Base-by-base conservation (phyloP, 345 rosid species). In the Lepidium africanum region DNA sequence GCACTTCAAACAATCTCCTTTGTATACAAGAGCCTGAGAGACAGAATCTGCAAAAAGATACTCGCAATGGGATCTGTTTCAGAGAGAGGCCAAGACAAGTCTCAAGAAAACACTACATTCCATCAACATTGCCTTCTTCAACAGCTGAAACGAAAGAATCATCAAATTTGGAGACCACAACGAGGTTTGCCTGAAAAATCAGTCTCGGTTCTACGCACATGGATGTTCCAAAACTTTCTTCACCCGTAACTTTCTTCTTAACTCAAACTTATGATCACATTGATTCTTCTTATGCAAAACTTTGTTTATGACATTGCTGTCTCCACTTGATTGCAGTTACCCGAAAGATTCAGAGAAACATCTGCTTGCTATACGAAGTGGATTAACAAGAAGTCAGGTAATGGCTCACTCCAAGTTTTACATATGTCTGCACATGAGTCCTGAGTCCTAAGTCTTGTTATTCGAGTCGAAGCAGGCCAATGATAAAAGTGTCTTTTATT, bases 141-240 rank as follows among this genome's bases (percentile, higher is more conserved):
- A 76, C 95, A 87, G 81, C 86, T 86, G 58, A 88, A 83, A 80
- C 83, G 75, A 55, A 91, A 79, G 76, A 90, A 87, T 27, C 85
- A 87, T 70, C 96, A 88, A 39, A 59, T 87, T 30, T 94, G 99
- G 99, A 87, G 92, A 69, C 97, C 97, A 0, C 97, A 94, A 58
- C 77, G 99, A 47, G 99, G 99, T 12, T 77, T 94, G 69, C 99
- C 99, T 0, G 97, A 91, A 67, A 86, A 81, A 76, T 94, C 99
- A 4, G 97, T 94, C 35, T 81, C 95, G 0, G 92, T 94, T 68
- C 77, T 94, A 21, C 86, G 99, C 0, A 82, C 91, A 7, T 94
- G 99, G 99, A 94, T 94, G 99, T 94, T 94, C 78, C 91, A 94
- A 56, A 91, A 94, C 84, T 94, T 94, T 47, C 99, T 94, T 77